Evolutionary conservation across 1,139 yeast species (phyloP).

Genomic region (Kodamaea alishanica): DNA sequence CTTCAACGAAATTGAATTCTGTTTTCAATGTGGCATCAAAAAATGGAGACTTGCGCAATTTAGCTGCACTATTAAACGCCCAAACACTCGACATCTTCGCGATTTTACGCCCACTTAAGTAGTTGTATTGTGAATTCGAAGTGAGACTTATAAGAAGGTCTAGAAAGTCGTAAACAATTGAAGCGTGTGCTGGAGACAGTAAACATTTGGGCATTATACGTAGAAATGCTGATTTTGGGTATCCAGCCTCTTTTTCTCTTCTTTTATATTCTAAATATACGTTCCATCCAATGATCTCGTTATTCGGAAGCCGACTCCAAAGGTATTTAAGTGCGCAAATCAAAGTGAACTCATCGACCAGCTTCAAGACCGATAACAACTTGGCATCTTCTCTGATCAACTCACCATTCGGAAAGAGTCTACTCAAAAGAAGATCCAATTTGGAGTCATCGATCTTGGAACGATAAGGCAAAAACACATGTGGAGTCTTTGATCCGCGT

Average conservation of each 20-base stretch:
- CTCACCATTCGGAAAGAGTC: constrained; percentile 53
- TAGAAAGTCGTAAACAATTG: constrained; percentile 81
- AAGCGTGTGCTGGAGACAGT: constrained; percentile 82
- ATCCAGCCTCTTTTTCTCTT: constrained; percentile 60
- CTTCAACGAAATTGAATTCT: constrained; percentile 58
- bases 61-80: constrained; percentile 61
- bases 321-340: constrained; percentile 73
- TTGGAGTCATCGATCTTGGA: constrained; percentile 59
- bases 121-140: constrained; percentile 76
- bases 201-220: constrained; percentile 81
- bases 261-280: constrained; percentile 68
- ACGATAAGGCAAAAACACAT: constrained; percentile 65
- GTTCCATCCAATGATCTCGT: constrained; percentile 83
- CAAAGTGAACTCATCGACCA: constrained; percentile 62
- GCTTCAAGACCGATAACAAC: constrained; percentile 34
- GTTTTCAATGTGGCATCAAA: constrained; percentile 39
- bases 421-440: constrained; percentile 49
- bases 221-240: constrained; percentile 70
- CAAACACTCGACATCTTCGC: constrained; percentile 82
- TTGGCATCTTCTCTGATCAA: constrained; percentile 32
- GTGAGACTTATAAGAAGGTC: constrained; percentile 78
- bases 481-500: constrained; percentile 57
- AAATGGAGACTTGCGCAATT: constrained; percentile 27
- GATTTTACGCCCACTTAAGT: constrained; percentile 74
- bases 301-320: constrained; percentile 82